Evolutionary conservation across 768 basidiomycete species (phyloP), one percentile per base, ranked within the genome.

Genomic region (Goffeauzyma gilvescens): DNA sequence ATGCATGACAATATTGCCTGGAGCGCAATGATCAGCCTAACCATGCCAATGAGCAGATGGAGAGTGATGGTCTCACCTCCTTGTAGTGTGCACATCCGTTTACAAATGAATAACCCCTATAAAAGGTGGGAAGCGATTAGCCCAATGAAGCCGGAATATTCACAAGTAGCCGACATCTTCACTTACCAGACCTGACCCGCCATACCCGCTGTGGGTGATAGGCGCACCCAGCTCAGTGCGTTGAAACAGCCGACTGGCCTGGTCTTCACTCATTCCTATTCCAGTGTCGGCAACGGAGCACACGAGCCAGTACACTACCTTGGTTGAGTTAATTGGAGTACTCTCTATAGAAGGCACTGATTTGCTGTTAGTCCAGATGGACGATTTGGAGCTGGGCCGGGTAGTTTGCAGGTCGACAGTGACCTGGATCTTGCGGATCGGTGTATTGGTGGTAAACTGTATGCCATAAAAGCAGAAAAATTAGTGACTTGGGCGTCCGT

Each of bases 201-300:
- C 54, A 40, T 54, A 55, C 4, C 55, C 51, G 7, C 51, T 44
- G 32, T 53, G 53, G 0, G 54, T 59, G 27, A 47, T 38, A 1
- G 50, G 50, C 2, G 50, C 50, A 1, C 45, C 52, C 41, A 58
- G 58, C 41, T 46, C 45, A 44, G 58, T 59, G 12, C 58, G 48
- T 17, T 56, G 50, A 41, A 62, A 62, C 20, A 62, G 33, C 14
- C 50, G 38, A 1, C 41, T 32, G 3, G 48, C 43, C 34, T 59
- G 55, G 18, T 50, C 52, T n/a, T 47, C 38, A 0, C 44, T 44
- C 41, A 62, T 50, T 2, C 60, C 58, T 0, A 54, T 49, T 3
- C 60, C 58, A 0, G 55, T 55, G 36, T 59, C 58, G 36, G 44
- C 41, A 22, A 59, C 52, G 0, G 44, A 32, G 33, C 51, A 57